phyloP scores from a whole-genome alignment of 345 rosid species.

The Citropsis articulata region DNA sequence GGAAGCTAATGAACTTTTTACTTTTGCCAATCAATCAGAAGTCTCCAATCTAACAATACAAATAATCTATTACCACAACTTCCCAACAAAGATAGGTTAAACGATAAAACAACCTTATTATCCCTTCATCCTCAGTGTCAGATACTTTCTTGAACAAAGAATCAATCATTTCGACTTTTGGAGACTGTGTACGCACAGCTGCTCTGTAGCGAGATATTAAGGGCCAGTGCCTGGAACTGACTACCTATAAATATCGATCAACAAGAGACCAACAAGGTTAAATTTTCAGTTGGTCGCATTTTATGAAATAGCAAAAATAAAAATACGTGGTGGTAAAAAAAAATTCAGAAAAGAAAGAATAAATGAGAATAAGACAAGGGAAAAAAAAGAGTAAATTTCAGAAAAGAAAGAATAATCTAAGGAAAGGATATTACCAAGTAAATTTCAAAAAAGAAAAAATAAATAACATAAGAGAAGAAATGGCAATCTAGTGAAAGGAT shows the following conservation, averaged over 20 bases:
- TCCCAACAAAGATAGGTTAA: neutral
- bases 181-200: slow-evolving; percentile 80
- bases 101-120: slow-evolving; percentile 41
- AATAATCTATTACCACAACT: too few species aligned
- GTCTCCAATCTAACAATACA: neutral
- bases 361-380: too few species aligned
- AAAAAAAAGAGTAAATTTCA: too few species aligned
- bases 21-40: neutral
- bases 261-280: neutral
- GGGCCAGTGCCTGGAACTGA: slow-evolving; percentile 93
- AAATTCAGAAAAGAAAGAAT: too few species aligned
- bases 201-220: slow-evolving; percentile 80
- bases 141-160: slow-evolving; percentile 60
- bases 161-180: slow-evolving; percentile 90
- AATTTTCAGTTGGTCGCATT: neutral
- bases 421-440: slow-evolving; percentile 33
- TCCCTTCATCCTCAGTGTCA: slow-evolving; percentile 64
- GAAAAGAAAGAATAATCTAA: neutral
- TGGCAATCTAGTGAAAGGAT: neutral
- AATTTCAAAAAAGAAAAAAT: too few species aligned
- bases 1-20: neutral
- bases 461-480: neutral
- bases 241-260: slow-evolving; percentile 35
- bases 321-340: too few species aligned
- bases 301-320: neutral